A percentile compares a stretch with the other conserved stretches of the same genome.
Conservation (phyloP, 2,329 filamentous ascomycete genomes). For the Dactylellina leptospora region DNA sequence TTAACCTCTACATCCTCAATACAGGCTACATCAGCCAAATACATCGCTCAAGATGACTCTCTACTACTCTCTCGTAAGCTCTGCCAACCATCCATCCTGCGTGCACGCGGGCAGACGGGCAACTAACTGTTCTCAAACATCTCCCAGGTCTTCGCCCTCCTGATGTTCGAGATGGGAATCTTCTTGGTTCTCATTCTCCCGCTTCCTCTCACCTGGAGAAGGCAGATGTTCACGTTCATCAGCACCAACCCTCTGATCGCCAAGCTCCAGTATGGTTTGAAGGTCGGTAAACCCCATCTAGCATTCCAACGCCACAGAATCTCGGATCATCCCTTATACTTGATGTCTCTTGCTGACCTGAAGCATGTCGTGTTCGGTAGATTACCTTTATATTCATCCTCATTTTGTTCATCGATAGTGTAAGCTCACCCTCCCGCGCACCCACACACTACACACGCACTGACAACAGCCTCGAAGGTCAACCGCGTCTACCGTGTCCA, state of each 20-base stretch:
- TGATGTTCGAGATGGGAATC: conserved; percentile 82
- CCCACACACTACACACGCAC: no score
- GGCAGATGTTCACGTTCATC: conserved; percentile 93
- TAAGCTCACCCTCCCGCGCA: no score
- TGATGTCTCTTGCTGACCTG: conserved; percentile 43
- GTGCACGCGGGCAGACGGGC: conserved; percentile 5
- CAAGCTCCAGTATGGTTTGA: conserved; percentile 95
- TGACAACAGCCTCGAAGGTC: no score
- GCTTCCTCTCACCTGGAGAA: conserved; percentile 84
- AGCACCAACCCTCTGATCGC: conserved; percentile 85
- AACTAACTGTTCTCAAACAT: not conserved
- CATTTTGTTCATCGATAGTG: conserved; percentile 96
- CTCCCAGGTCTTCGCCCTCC: conserved; percentile 78
- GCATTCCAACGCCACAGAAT: not conserved
- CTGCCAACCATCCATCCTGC: not conserved
- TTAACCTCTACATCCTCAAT: not conserved
- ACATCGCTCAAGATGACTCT: no score
- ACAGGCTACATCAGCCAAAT: conserved; percentile 57
- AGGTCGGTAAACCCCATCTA: conserved; percentile 64
- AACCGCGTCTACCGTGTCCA: conserved; percentile 96
- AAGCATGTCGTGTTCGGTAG: conserved; percentile 59
- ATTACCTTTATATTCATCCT: conserved; percentile 99
- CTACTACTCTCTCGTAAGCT: conserved; percentile 65
- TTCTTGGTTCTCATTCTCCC: conserved; percentile 84
- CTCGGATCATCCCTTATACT: not conserved